phyloP scores from a whole-genome alignment of 441 rosid genomes.

The Isatis lusitanica region DNA sequence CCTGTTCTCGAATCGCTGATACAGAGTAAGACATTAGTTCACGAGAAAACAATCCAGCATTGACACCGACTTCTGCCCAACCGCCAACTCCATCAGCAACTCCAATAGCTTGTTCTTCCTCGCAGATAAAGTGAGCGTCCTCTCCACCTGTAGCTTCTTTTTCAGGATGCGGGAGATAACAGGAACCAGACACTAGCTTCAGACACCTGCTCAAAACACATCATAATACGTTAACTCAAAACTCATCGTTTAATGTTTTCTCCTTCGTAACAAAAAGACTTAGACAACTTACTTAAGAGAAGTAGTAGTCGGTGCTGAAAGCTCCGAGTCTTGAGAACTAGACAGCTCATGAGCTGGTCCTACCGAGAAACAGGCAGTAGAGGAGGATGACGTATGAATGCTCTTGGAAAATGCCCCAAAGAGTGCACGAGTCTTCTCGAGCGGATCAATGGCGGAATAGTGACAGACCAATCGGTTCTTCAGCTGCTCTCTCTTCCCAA shows the following conservation, averaged over 20 bases:
- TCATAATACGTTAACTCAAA: neutral
- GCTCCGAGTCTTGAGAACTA: slow-evolving; percentile 50
- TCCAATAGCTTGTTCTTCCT: slow-evolving; percentile 62
- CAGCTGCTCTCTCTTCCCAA: slow-evolving; percentile 34
- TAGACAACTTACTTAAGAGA: slow-evolving; percentile 42
- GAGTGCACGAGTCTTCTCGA: slow-evolving; percentile 32
- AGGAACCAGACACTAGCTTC: slow-evolving; percentile 63
- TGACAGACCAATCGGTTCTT: slow-evolving; percentile 38
- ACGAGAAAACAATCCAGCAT: slow-evolving; percentile 60
- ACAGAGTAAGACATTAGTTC: slow-evolving; percentile 66
- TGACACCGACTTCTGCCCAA: slow-evolving; percentile 77
- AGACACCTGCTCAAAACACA: slow-evolving; percentile 40
- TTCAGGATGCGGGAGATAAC: slow-evolving; percentile 67
- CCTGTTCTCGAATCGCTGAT: slow-evolving; percentile 52
- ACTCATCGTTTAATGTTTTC: neutral
- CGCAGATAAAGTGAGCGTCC: slow-evolving; percentile 72
- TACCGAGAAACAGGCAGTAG: slow-evolving; percentile 44
- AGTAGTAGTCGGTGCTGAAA: slow-evolving; percentile 37
- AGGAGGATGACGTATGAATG: slow-evolving; percentile 39
- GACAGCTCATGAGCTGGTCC: slow-evolving; percentile 61
- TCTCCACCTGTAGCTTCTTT: slow-evolving; percentile 73
- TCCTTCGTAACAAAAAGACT: neutral
- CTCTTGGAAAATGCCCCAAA: slow-evolving; percentile 43
- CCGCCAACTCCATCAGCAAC: slow-evolving; percentile 87
- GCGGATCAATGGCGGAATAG: slow-evolving; percentile 37